Evolutionary conservation across 1,284 basidiomycete genomes (phyloP).

Genomic region (Anthracocystis setariae): DNA sequence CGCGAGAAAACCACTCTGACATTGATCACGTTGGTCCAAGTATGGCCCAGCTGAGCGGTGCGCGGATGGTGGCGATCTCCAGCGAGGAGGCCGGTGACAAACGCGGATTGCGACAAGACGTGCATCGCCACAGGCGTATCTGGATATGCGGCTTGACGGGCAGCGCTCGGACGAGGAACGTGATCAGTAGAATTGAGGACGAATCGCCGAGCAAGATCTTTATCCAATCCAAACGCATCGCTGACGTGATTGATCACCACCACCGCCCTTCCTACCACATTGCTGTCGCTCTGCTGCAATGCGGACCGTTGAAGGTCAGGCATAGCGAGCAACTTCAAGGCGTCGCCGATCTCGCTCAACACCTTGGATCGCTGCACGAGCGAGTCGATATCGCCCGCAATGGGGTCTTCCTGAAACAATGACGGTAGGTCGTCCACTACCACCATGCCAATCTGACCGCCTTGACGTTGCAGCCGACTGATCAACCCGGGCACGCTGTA

Average conservation of each 20-base stretch:
- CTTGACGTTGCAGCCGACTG: not conserved
- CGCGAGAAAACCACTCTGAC: constrained; percentile 41
- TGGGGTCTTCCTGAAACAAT: constrained; percentile 54
- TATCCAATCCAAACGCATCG: constrained; percentile 54
- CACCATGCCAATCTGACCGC: constrained; percentile 29
- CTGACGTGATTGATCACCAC: constrained; percentile 58
- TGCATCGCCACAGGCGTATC: constrained; percentile 22
- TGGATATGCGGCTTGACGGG: constrained; percentile 4
- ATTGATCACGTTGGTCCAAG: constrained; percentile 57
- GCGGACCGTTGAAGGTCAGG: not conserved
- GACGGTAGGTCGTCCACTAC: constrained; percentile 56
- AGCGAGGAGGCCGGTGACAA: constrained; percentile 24
- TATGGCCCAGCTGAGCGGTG: constrained; percentile 52
- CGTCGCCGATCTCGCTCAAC: constrained; percentile 42
- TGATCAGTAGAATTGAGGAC: constrained; percentile 25
- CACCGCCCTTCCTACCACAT: constrained; percentile 16
- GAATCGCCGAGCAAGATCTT: constrained; percentile 31
- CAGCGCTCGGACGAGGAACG: constrained; percentile 7
- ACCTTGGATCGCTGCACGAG: constrained; percentile 34
- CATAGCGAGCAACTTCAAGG: constrained; percentile 38
- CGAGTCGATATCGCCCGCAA: constrained; percentile 25
- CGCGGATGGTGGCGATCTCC: constrained; percentile 21
- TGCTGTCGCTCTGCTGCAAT: not conserved
- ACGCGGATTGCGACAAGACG: constrained; percentile 26
- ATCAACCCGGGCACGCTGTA: constrained; percentile 55